phyloP scores from a whole-genome alignment of 768 basidiomycete genomes.

The Auricularia cornea region DNA sequence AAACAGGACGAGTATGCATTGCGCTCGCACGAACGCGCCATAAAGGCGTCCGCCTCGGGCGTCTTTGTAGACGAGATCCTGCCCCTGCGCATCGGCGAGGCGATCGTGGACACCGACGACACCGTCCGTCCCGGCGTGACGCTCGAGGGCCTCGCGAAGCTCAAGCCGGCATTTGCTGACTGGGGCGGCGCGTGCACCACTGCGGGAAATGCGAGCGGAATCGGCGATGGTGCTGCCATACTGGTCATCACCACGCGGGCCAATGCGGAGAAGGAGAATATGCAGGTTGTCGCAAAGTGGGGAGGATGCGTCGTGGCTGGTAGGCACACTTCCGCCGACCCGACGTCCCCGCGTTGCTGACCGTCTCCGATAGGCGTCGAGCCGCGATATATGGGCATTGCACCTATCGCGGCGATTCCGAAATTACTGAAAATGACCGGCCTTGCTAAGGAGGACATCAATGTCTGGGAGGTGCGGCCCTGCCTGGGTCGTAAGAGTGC shows the following conservation, averaged over 20 bases:
- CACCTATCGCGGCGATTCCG: conserved; percentile 63
- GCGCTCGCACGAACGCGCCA: conserved; percentile 75
- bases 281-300: conserved; percentile 79
- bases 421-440: conserved; percentile 55
- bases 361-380: conserved; percentile 48
- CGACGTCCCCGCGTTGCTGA: neutral
- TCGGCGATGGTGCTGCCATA: conserved; percentile 89
- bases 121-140: conserved; percentile 84
- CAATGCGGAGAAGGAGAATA: conserved; percentile 64
- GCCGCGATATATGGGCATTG: conserved; percentile 71
- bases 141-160: conserved; percentile 57
- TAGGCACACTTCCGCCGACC: conserved; percentile 19
- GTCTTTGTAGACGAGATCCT: conserved; percentile 84
- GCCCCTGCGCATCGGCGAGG: conserved; percentile 58
- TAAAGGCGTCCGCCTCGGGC: conserved; percentile 56
- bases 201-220: conserved; percentile 78
- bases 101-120: conserved; percentile 65
- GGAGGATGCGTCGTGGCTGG: conserved; percentile 72
- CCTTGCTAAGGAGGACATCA: conserved; percentile 61
- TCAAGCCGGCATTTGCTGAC: conserved; percentile 83
- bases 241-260: conserved; percentile 75
- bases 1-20: conserved; percentile 88
- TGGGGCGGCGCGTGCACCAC: conserved; percentile 68
- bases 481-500: neutral
- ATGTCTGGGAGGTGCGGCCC: conserved; percentile 60